Evolutionary conservation across 116 monocot genomes (phyloP).

Genomic region (Zostera marina): DNA sequence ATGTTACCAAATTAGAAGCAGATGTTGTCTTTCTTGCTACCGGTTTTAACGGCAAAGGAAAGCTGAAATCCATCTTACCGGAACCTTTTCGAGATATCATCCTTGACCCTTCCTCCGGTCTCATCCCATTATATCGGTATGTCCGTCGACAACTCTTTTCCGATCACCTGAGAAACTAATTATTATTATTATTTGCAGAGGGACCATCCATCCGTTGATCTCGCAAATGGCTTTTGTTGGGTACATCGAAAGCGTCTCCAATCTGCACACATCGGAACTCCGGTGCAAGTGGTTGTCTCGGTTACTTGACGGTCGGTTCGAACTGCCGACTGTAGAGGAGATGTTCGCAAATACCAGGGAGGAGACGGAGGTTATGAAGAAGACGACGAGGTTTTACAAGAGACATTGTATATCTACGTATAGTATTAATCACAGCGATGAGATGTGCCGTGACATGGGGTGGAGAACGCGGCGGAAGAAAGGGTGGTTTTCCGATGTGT

Average conservation of each 20-base stretch:
- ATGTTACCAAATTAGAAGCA: constrained; percentile 50
- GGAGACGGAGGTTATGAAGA: constrained; percentile 56
- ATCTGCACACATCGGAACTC: constrained; percentile 85
- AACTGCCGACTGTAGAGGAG: constrained; percentile 28
- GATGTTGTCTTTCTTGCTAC: constrained; percentile 81
- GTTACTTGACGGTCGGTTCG: constrained; percentile 41
- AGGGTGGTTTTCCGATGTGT: constrained; percentile 58
- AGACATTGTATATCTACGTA: constrained; percentile 90
- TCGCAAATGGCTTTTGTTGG: constrained; percentile 90
- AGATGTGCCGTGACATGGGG: constrained; percentile 81
- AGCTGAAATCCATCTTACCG: constrained; percentile 4
- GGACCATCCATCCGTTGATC: constrained; percentile 67
- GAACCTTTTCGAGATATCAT: background rate
- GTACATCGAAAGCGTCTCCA: constrained; percentile 90
- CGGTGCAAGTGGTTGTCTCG: constrained; percentile 70
- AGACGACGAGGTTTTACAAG: constrained; percentile 75
- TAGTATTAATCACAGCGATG: constrained; percentile 90
- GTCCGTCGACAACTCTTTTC: background rate
- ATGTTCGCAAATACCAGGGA: constrained; percentile 36
- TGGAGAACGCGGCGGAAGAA: constrained; percentile 52
- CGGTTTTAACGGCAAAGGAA: constrained; percentile 14
- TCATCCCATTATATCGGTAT: background rate
- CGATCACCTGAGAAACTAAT: constrained; percentile 1
- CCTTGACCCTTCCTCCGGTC: background rate
- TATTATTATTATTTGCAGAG: constrained; percentile 15